Conservation (phyloP, 208 protist genomes). For the Leptomonas pyrrhocoris region DNA sequence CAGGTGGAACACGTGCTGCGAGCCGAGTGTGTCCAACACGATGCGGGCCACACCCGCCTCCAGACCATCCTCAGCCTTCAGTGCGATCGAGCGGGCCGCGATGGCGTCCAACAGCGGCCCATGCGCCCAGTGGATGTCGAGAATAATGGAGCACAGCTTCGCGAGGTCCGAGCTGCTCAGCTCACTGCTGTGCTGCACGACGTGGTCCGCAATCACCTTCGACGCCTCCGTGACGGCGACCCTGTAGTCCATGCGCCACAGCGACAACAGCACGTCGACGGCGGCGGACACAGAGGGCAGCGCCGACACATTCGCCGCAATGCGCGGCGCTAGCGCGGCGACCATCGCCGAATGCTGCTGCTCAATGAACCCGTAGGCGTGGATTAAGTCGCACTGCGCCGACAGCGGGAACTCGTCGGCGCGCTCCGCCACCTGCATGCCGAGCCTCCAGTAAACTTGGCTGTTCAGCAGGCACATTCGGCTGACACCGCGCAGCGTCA, state of each 20-base stretch:
- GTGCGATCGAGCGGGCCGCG: conserved; percentile 43
- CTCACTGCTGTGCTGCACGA: conserved; percentile 44
- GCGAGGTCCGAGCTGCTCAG: conserved; percentile 46
- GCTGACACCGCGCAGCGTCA: conserved; percentile 64
- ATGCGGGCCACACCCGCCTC: conserved; percentile 43
- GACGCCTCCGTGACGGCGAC: conserved; percentile 26
- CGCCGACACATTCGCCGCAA: conserved; percentile 33
- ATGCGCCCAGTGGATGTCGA: conserved; percentile 52
- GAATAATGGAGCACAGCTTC: conserved; percentile 67
- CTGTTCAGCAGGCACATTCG: conserved; percentile 71
- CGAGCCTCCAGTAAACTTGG: conserved; percentile 64
- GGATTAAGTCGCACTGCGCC: conserved; percentile 60
- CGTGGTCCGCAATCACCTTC: conserved; percentile 31
- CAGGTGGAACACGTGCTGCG: conserved; percentile 52
- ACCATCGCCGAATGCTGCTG: conserved; percentile 40
- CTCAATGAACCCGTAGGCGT: conserved; percentile 61
- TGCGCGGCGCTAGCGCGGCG: conserved; percentile 28
- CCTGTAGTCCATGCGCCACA: conserved; percentile 71
- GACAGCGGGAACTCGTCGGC: conserved; percentile 51
- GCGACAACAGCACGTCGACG: conserved; percentile 53
- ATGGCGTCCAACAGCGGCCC: conserved; percentile 52
- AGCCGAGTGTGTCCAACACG: conserved; percentile 68
- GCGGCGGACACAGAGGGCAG: conserved; percentile 53
- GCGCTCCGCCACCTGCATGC: conserved; percentile 31
- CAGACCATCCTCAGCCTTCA: conserved; percentile 43